Evolutionary conservation across 78 protist genomes (phyloP).

Genomic region (Anaeramoeba flamelloides): DNA sequence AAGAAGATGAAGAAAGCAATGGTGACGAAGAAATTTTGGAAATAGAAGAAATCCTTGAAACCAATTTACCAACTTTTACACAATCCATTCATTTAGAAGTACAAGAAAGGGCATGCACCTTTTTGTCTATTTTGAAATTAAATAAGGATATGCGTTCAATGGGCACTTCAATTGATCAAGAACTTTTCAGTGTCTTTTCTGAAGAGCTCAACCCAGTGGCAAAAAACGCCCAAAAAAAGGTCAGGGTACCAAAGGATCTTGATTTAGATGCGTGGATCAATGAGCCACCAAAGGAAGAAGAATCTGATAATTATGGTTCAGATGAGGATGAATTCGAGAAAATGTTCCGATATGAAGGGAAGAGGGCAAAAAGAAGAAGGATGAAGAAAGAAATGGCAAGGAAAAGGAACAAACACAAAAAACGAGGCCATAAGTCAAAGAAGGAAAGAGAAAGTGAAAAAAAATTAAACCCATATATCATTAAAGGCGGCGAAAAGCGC

Average conservation of each 20-base stretch:
- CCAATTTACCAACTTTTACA: not conserved
- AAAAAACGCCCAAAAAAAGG: not conserved
- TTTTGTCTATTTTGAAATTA: not conserved
- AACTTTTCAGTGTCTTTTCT: not conserved
- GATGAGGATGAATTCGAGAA: constrained; percentile 2
- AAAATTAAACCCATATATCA: too few species aligned
- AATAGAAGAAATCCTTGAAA: not conserved
- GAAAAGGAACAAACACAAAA: too few species aligned
- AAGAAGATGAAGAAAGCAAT: too few species aligned
- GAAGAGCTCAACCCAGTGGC: not conserved
- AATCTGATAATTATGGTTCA: not conserved
- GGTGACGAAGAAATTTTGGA: not conserved
- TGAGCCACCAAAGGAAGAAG: not conserved
- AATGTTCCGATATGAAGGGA: too few species aligned
- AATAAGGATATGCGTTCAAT: not conserved
- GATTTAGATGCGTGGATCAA: not conserved
- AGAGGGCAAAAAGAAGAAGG: too few species aligned
- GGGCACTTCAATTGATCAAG: not conserved
- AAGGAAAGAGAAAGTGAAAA: too few species aligned
- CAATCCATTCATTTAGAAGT: not conserved
- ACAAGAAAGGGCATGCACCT: not conserved
- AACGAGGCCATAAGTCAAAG: too few species aligned
- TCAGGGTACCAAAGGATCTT: not conserved
- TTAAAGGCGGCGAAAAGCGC: too few species aligned
- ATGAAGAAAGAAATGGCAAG: too few species aligned